phyloP scores from a whole-genome alignment of 2,329 filamentous ascomycete genomes.

The Dothistroma septosporum region DNA sequence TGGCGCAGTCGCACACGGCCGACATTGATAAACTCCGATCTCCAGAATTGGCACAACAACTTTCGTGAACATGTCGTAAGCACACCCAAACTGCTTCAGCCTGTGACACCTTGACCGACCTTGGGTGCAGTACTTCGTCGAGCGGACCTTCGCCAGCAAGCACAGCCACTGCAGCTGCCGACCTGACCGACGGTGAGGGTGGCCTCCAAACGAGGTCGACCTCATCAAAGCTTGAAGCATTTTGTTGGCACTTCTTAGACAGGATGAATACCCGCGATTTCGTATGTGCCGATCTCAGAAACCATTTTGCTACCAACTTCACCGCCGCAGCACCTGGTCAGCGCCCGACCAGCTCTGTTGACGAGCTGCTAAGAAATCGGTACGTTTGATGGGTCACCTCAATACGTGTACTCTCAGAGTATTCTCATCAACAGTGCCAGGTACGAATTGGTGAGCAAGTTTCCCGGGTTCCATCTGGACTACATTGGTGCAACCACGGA shows the following conservation, averaged over 20 bases:
- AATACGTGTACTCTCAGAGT: neutral
- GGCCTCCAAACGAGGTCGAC: neutral
- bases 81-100: neutral
- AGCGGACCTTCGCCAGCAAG: neutral
- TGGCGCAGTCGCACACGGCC: too few relatives aligned
- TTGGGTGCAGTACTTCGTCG: neutral
- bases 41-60: too few relatives aligned
- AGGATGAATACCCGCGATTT: conserved; percentile 11
- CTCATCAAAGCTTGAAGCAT: conserved; percentile 7
- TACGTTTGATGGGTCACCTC: neutral
- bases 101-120: neutral
- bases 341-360: neutral
- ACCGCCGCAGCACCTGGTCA: conserved; percentile 3
- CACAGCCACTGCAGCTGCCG: neutral
- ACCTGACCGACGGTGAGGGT: too few relatives aligned
- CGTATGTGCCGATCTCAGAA: neutral
- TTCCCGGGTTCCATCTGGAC: conserved; percentile 4
- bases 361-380: neutral
- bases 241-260: conserved; percentile 11
- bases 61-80: neutral
- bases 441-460: conserved; percentile 1
- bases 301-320: conserved; percentile 8
- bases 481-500: conserved; percentile 6
- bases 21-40: too few relatives aligned
- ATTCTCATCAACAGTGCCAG: neutral